Evolutionary conservation across 2,329 filamentous ascomycete species (phyloP).

Genomic region (Clarireedia sp.): DNA sequence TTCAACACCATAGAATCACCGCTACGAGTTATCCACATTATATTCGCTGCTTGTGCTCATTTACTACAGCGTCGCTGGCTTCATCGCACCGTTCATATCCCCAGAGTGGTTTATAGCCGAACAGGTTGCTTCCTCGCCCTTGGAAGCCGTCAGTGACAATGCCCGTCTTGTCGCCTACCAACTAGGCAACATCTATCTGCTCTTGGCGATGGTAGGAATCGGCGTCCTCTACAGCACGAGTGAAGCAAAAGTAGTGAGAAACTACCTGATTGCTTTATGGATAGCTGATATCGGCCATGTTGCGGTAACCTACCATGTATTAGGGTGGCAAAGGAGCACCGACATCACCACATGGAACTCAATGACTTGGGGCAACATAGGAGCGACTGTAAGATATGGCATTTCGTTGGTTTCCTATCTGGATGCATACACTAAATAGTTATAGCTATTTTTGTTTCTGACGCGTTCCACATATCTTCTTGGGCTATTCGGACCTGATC

Average conservation of each 20-base stretch:
- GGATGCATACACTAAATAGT: not conserved
- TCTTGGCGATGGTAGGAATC: constrained; percentile 56
- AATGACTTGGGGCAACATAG: constrained; percentile 68
- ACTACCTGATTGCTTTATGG: constrained; percentile 58
- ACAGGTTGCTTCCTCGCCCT: constrained; percentile 42
- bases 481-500: constrained; percentile 49
- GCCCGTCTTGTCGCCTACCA: constrained; percentile 24
- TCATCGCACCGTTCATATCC: constrained; percentile 45
- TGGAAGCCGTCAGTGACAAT: constrained; percentile 31
- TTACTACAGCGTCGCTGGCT: constrained; percentile 40
- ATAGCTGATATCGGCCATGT: constrained; percentile 62
- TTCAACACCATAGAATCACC: no score
- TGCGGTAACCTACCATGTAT: constrained; percentile 48
- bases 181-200: constrained; percentile 60
- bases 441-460: constrained; percentile 45
- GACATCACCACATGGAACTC: constrained; percentile 56
- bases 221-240: constrained; percentile 56
- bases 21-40: not conserved
- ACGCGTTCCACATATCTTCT: constrained; percentile 50
- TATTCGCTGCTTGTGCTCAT: not conserved
- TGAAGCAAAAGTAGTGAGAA: constrained; percentile 57
- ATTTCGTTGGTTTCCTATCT: not conserved
- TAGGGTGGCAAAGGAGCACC: constrained; percentile 47
- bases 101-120: constrained; percentile 56
- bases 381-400: constrained; percentile 44